phyloP scores from a whole-genome alignment of 2,329 filamentous ascomycete genomes.

The Orbilia blumenaviensis region DNA sequence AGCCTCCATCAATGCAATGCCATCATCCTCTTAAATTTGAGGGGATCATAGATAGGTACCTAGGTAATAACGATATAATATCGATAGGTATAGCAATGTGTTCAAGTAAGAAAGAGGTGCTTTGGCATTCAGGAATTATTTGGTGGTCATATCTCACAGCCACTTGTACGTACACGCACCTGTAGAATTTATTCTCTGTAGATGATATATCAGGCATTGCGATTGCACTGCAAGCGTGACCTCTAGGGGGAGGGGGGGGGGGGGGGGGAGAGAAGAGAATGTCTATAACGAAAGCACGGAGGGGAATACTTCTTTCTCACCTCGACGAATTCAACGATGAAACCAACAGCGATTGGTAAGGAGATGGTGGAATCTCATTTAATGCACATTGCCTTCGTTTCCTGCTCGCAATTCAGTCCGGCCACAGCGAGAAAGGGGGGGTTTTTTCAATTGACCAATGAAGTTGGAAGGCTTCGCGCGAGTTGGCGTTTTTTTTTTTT shows the following conservation, averaged over 20 bases:
- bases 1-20: neutral
- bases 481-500: constrained; percentile 31
- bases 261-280: neutral
- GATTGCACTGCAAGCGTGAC: neutral
- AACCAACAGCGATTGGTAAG: constrained; percentile 2
- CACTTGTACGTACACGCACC: too few relatives aligned
- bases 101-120: too few relatives aligned
- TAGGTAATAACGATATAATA: too few relatives aligned
- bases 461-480: constrained; percentile 30
- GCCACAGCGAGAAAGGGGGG: constrained; percentile 26
- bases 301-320: constrained; percentile 24
- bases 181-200: too few relatives aligned
- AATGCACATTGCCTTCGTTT: constrained; percentile 31
- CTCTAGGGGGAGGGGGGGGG: neutral
- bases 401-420: constrained; percentile 15
- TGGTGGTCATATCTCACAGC: too few relatives aligned
- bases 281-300: constrained; percentile 2
- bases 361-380: constrained; percentile 19
- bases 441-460: constrained; percentile 45
- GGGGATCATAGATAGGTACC: too few relatives aligned
- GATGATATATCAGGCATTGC: too few relatives aligned
- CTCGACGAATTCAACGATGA: constrained; percentile 29
- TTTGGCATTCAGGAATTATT: too few relatives aligned
- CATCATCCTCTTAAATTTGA: neutral
- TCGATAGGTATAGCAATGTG: too few relatives aligned